phyloP scores from a whole-genome alignment of 2,329 filamentous ascomycete species.

The Alternaria brassicae region DNA sequence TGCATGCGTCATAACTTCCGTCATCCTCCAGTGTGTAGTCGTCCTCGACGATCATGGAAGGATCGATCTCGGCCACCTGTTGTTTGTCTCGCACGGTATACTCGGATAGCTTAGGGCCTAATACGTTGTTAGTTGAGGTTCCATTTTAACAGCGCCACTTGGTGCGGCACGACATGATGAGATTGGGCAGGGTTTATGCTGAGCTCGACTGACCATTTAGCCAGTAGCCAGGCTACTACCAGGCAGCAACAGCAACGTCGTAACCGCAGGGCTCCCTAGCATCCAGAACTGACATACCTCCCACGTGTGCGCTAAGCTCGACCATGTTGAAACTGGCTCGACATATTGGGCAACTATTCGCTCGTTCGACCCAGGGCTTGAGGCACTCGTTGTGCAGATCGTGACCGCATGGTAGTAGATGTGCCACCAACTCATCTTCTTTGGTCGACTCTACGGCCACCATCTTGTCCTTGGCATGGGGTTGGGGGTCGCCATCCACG shows the following conservation, averaged over 20 bases:
- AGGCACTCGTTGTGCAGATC: constrained; percentile 91
- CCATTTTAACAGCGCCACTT: constrained; percentile 5
- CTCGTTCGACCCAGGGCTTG: constrained; percentile 92
- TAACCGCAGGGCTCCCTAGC: constrained; percentile 22
- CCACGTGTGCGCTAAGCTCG: constrained; percentile 78
- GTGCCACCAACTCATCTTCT: constrained; percentile 64
- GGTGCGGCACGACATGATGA: constrained; percentile 11
- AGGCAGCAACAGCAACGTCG: constrained; percentile 26
- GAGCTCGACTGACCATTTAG: constrained; percentile 44
- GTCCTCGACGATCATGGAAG: constrained; percentile 75
- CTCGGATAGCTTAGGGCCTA: constrained; percentile 64
- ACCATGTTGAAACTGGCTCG: constrained; percentile 90
- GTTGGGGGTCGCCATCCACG: constrained; percentile 33
- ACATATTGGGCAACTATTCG: constrained; percentile 98
- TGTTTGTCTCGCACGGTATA: constrained; percentile 79
- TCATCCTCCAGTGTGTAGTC: constrained; percentile 65
- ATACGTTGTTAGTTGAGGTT: constrained; percentile 18
- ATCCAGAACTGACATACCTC: constrained; percentile 65
- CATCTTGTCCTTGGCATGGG: constrained; percentile 22
- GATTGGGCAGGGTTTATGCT: constrained; percentile 27
- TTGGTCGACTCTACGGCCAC: constrained; percentile 40
- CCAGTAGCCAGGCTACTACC: constrained; percentile 29
- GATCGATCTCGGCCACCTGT: constrained; percentile 88
- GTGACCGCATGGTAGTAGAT: constrained; percentile 81
- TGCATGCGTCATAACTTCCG: constrained; percentile 69